These are phyloP conservation scores for Nicotiana undulata DNA, from an alignment of 257 asterid species.

Conservation along the genomic window DNA sequence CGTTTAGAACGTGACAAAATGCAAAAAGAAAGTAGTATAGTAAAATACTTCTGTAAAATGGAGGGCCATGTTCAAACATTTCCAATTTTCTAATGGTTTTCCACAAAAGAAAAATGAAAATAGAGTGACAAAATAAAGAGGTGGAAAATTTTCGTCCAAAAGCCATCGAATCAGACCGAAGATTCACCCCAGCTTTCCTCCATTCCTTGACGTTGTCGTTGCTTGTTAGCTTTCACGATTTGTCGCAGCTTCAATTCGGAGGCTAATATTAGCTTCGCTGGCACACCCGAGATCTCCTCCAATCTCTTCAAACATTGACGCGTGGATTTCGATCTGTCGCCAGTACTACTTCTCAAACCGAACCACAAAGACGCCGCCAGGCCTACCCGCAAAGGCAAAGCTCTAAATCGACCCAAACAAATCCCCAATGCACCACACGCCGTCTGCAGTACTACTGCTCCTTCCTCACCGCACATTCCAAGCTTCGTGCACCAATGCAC, in stretches of 20 bases:
- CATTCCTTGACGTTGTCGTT: constrained; percentile 22
- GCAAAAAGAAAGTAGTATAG: background rate
- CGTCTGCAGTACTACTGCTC: constrained; percentile 1
- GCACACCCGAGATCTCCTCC: constrained; percentile 52
- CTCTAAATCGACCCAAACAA: constrained; percentile 25
- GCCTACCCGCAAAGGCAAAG: constrained; percentile 38
- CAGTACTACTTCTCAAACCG: constrained; percentile 24
- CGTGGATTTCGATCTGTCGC: constrained; percentile 8
- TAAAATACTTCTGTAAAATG: background rate
- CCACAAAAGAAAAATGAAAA: background rate
- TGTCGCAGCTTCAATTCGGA: constrained; percentile 35
- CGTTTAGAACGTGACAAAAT: background rate
- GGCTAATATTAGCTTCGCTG: constrained; percentile 36
- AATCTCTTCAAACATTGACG: constrained; percentile 29
- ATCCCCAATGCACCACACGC: constrained; percentile 27
- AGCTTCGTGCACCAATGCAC: constrained; percentile 41
- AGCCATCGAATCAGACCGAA: constrained; percentile 4
- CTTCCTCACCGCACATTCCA: constrained; percentile 23
- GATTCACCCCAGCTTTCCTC: constrained; percentile 65
- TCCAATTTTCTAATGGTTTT: background rate
- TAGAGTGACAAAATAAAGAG: background rate
- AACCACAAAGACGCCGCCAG: constrained; percentile 62
- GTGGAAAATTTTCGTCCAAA: background rate
- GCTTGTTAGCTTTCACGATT: constrained; percentile 5
- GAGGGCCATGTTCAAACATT: background rate